Conservation (phyloP, 495 filamentous ascomycete species). For the Hypoxylon crocopeplum region DNA sequence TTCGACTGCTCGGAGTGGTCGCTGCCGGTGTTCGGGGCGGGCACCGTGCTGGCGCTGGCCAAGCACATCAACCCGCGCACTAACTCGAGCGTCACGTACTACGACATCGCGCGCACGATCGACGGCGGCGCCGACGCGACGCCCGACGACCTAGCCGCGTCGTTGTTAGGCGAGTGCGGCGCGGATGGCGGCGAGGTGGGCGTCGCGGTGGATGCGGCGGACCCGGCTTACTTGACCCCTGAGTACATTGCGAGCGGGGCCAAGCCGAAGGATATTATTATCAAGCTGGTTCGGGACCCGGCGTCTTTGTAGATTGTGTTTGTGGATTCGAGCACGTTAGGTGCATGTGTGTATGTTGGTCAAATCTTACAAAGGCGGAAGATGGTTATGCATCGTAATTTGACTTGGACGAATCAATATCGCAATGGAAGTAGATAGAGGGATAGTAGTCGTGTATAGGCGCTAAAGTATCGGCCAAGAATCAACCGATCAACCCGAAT, state of each 20-base stretch:
- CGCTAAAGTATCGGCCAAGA: too few relatives aligned
- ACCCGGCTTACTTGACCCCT: slow-evolving; percentile 17
- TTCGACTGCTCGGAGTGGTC: neutral
- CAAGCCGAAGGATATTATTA: slow-evolving; percentile 11
- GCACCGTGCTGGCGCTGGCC: slow-evolving; percentile 6
- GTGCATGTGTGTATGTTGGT: too few relatives aligned
- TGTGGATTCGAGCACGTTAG: too few relatives aligned
- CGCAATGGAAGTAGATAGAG: too few relatives aligned
- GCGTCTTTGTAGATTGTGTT: too few relatives aligned
- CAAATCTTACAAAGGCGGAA: too few relatives aligned
- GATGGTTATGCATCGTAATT: too few relatives aligned
- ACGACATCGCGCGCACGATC: slow-evolving; percentile 26
- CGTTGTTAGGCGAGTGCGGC: slow-evolving; percentile 9
- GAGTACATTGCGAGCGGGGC: slow-evolving; percentile 5
- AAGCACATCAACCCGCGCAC: slow-evolving; percentile 21
- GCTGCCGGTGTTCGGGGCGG: neutral
- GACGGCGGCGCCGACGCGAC: slow-evolving; percentile 22
- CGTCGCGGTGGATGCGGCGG: neutral
- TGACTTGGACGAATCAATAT: too few relatives aligned
- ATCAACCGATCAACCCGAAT: too few relatives aligned
- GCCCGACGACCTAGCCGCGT: neutral
- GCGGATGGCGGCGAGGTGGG: slow-evolving; percentile 11
- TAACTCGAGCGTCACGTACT: slow-evolving; percentile 16
- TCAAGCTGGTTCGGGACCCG: slow-evolving; percentile 31
- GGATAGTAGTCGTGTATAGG: too few relatives aligned